These are phyloP conservation scores for Mallotus nudiflorus DNA, from an alignment of 345 rosid genomes.

Conservation along the genomic window DNA sequence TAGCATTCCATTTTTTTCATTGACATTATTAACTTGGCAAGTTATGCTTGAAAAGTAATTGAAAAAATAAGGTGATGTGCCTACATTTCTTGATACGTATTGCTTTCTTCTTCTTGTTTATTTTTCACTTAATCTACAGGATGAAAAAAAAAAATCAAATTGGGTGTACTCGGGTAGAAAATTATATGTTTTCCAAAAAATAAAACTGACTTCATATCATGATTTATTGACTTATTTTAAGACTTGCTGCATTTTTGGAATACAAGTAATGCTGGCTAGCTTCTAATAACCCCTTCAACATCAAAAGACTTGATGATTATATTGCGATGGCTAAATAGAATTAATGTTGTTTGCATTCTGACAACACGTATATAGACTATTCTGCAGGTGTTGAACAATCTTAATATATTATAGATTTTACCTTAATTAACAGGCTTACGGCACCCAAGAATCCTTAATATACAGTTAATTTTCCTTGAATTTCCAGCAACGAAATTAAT, in stretches of 20 bases:
- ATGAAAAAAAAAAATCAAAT: no score
- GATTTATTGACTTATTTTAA: no score
- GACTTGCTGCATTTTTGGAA: no score
- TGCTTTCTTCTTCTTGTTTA: neutral
- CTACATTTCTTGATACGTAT: neutral
- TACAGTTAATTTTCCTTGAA: no score
- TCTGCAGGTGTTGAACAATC: no score
- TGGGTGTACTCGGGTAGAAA: no score
- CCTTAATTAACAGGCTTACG: neutral
- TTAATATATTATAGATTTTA: neutral
- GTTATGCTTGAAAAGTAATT: constrained; percentile 8
- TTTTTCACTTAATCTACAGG: neutral
- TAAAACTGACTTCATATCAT: no score
- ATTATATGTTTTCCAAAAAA: no score
- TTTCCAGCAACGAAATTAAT: neutral
- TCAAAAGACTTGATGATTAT: neutral
- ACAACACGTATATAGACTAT: neutral
- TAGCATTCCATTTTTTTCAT: constrained; percentile 4
- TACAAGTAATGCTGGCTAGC: no score
- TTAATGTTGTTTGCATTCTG: neutral
- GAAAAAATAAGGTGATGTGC: neutral
- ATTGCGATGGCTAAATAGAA: neutral
- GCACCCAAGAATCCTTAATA: neutral
- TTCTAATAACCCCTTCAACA: neutral
- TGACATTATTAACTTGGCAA: neutral